Evolutionary conservation across 768 basidiomycete genomes (phyloP).

Genomic region (Dacryopinax primogenitus): DNA sequence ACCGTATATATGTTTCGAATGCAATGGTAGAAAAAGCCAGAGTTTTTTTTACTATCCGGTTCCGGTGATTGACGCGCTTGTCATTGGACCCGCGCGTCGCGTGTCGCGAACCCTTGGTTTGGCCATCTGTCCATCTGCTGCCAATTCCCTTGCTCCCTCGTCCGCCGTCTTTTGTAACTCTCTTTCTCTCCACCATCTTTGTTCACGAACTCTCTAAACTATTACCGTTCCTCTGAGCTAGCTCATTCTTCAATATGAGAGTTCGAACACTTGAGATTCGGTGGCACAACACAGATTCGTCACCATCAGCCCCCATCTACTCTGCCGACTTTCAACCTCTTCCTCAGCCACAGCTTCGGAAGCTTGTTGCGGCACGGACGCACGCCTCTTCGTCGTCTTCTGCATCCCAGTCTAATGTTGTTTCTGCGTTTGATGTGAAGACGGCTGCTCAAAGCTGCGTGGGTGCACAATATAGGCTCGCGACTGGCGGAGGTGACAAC

Average conservation of each 20-base stretch:
- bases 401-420: conserved; percentile 15
- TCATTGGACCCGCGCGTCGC: conserved; percentile 8
- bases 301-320: conserved; percentile 61
- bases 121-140: not conserved
- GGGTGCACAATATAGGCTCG: conserved; percentile 72
- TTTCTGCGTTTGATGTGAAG: not conserved
- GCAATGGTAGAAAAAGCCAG: too few species aligned
- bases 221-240: not conserved
- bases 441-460: conserved; percentile 31
- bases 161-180: not conserved
- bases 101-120: not conserved
- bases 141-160: not conserved
- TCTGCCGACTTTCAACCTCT: conserved; percentile 91
- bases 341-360: conserved; percentile 36
- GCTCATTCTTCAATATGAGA: conserved; percentile 40
- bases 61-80: conserved; percentile 3
- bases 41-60: too few species aligned
- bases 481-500: conserved; percentile 93
- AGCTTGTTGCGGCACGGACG: conserved; percentile 23
- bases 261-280: conserved; percentile 85
- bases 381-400: not conserved
- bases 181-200: not conserved
- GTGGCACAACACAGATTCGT: conserved; percentile 66
- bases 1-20: too few species aligned
- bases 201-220: not conserved